Evolutionary conservation across 2,329 filamentous ascomycete genomes (phyloP), one percentile per base, ranked within the genome.

Genomic region (Penicillium sp.): DNA sequence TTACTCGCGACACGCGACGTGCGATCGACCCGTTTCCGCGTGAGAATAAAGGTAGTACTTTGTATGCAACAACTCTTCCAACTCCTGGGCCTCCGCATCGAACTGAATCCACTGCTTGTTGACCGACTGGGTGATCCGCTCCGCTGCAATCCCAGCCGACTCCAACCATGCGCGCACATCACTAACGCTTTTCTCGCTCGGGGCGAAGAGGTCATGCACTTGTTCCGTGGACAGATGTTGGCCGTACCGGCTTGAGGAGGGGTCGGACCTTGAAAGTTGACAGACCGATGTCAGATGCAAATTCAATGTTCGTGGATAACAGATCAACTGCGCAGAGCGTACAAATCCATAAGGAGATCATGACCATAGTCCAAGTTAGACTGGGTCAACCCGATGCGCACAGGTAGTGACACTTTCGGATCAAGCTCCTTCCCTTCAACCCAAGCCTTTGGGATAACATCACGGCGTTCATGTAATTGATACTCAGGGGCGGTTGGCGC

Each of bases 21-120:
- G 63, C 1, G 62, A 58, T 25, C 60, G 56, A 10, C 67, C 65
- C 11, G 59, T 64, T 13, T 62, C 57, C 25, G 60, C 54, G 47
- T 71, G 64, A 5, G 64, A 63, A 53, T 72, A 73, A 14, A 71
- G 44, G 37, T 66, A 67, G 56, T 73, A 75, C 39, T 72, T 56
- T 0, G 72, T 67, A 28, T 63, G 61, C 5, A 75, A 59, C 25
- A 76, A 55, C 3, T 52, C 48, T 49, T 75, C 72, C 3, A 70
- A 61, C 38, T 72, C 69, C 11, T 60, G 56, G 2, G 69, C 65
- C 2, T 65, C 60, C 0, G 68, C 65, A 19, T 72, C 64, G 47
- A 76, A 74, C 11, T 69, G 65, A 3, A 75, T 60, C 72, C 72
- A 75, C 37, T 68, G 64, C 37, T 64, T 64, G 48, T 68, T 68